A percentile compares a stretch with the other conserved stretches of the same genome.
phyloP scores from a whole-genome alignment of 2,329 filamentous ascomycete genomes.

The Coniochaeta sp. region DNA sequence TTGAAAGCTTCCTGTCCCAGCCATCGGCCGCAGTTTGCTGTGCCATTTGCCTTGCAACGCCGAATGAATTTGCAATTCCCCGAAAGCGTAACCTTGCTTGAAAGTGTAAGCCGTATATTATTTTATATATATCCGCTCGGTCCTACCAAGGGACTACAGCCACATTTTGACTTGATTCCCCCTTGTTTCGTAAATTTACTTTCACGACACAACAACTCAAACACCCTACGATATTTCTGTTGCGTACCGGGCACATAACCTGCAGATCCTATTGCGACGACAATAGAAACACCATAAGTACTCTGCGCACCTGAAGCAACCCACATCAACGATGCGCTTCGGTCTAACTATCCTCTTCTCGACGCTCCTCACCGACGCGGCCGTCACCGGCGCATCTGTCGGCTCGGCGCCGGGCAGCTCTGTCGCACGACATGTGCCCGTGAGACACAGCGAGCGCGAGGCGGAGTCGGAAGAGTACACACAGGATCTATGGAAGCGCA shows the following conservation, averaged over 20 bases:
- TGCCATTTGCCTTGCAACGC: not conserved
- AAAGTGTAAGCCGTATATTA: not conserved
- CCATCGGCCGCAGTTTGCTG: not conserved
- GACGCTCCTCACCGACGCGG: not conserved
- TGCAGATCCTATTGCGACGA: not conserved
- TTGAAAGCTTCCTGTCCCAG: not conserved
- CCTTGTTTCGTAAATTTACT: not conserved
- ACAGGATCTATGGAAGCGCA: constrained; percentile 50
- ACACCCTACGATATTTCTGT: not conserved
- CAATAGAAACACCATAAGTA: not conserved
- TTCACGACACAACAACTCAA: not conserved
- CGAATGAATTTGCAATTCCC: not conserved
- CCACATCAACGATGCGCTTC: not conserved
- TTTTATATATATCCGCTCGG: not conserved
- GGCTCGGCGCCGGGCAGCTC: not conserved
- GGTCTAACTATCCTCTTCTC: not conserved
- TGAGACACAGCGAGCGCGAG: constrained; percentile 1
- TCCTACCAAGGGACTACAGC: not conserved
- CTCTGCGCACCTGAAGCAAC: not conserved
- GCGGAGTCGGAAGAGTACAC: not conserved
- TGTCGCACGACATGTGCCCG: not conserved
- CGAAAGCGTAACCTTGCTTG: not conserved
- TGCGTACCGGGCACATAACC: not conserved
- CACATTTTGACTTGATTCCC: not conserved
- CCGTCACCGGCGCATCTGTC: not conserved